phyloP scores from a whole-genome alignment of 805 yeast genomes.

The Candida nanaspora region DNA sequence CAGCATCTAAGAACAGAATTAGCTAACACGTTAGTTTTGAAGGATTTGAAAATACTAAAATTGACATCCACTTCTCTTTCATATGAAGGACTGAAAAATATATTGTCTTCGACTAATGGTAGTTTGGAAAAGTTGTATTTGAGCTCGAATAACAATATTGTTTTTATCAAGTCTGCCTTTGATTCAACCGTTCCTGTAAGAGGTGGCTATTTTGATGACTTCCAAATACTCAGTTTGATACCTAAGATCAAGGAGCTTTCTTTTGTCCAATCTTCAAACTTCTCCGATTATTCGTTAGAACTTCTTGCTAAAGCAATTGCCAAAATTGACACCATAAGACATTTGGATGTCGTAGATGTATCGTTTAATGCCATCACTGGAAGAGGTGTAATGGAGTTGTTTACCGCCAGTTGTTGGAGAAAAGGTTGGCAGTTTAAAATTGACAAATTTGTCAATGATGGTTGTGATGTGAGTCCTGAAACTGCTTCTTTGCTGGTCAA shows the following conservation, averaged over 20 bases:
- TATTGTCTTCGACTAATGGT: constrained; percentile 6
- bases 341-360: constrained; percentile 9
- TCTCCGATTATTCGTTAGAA: constrained; percentile 13
- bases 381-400: constrained; percentile 15
- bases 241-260: constrained; percentile 10
- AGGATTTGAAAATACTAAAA: constrained; percentile 3
- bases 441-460: constrained; percentile 8
- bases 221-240: constrained; percentile 6
- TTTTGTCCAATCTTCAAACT: constrained; percentile 11
- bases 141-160: constrained; percentile 6
- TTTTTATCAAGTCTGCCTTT: constrained; percentile 11
- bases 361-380: constrained; percentile 17
- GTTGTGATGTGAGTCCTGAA: constrained; percentile 14
- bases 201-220: constrained; percentile 7
- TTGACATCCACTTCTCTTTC: constrained; percentile 10
- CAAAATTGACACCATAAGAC: not conserved
- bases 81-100: constrained; percentile 6
- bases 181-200: constrained; percentile 3
- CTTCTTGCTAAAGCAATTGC: constrained; percentile 6
- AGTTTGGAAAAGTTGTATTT: constrained; percentile 6
- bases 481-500: constrained; percentile 7
- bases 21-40: not conserved
- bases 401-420: constrained; percentile 11
- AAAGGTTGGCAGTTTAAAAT: constrained; percentile 9
- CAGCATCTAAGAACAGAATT: not conserved